A percentile compares a stretch with the other conserved stretches of the same genome.
Evolutionary conservation across 2,329 filamentous ascomycete species (phyloP).

Genomic region (Metarhizium rileyi): DNA sequence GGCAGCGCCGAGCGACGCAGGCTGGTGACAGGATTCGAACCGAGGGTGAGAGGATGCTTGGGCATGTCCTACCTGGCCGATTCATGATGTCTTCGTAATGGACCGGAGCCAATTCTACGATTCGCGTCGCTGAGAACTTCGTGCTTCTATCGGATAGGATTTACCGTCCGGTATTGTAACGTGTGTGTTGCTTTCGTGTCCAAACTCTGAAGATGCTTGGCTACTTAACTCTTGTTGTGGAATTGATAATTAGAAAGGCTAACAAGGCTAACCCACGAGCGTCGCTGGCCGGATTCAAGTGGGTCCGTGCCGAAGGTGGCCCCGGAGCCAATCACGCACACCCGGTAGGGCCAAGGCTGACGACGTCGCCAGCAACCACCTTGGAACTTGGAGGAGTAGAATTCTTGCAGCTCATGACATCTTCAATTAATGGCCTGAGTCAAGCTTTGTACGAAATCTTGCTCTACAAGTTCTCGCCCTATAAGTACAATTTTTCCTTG

Average conservation of each 20-base stretch:
- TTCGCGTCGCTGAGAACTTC: not conserved
- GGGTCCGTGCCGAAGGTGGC: slow-evolving; percentile 26
- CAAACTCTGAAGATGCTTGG: not conserved
- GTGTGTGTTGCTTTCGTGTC: not conserved
- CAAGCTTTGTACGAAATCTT: slow-evolving; percentile 41
- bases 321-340: slow-evolving; percentile 18
- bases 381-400: not conserved
- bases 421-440: slow-evolving; percentile 16
- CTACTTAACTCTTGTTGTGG: slow-evolving; percentile 1
- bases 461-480: slow-evolving; percentile 42
- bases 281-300: slow-evolving; percentile 27
- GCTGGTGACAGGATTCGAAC: slow-evolving; percentile 3
- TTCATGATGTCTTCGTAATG: slow-evolving; percentile 38
- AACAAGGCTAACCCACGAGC: slow-evolving; percentile 15
- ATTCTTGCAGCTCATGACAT: not conserved
- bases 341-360: slow-evolving; percentile 13
- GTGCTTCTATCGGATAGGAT: not conserved
- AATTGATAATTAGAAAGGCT: slow-evolving; percentile 14
- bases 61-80: slow-evolving; percentile 45
- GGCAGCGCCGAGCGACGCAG: not conserved
- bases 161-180: not conserved
- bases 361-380: not conserved
- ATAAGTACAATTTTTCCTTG: slow-evolving; percentile 55
- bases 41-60: slow-evolving; percentile 12
- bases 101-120: not conserved